Evolutionary conservation across 495 filamentous ascomycete genomes (phyloP).

Genomic region (Trichoderma reesei): DNA sequence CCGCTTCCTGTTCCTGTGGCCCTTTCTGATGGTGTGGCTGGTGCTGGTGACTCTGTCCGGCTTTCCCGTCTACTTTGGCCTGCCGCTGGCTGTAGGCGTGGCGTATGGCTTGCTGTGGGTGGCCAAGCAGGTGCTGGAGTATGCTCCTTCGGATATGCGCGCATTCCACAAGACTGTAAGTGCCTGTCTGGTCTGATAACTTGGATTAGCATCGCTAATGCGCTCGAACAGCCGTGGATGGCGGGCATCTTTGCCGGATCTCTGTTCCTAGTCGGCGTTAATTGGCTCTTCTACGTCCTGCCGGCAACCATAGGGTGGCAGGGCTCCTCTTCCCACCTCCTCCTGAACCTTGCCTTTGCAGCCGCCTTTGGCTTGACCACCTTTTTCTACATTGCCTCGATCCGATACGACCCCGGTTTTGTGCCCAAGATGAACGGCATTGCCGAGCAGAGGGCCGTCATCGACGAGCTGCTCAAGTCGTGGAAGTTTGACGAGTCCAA

Average conservation of each 20-base stretch:
- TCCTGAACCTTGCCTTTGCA: conserved; percentile 67
- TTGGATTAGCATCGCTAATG: neutral
- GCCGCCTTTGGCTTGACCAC: conserved; percentile 52
- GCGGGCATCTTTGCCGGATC: conserved; percentile 87
- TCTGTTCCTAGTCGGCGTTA: conserved; percentile 69
- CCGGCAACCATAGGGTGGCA: conserved; percentile 44
- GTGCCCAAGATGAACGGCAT: conserved; percentile 88
- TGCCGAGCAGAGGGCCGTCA: conserved; percentile 74
- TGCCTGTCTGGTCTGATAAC: conserved; percentile 10
- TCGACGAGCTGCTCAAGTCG: conserved; percentile 68
- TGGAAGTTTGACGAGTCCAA: conserved; percentile 92
- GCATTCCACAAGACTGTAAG: conserved; percentile 77
- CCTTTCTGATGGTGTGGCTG: conserved; percentile 62
- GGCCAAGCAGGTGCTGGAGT: conserved; percentile 64
- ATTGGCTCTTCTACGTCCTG: conserved; percentile 64
- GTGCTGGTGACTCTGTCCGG: conserved; percentile 62
- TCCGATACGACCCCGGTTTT: conserved; percentile 84
- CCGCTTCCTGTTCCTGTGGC: conserved; percentile 87
- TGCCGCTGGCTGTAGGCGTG: conserved; percentile 57
- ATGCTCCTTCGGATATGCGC: conserved; percentile 76
- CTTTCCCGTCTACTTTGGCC: conserved; percentile 60
- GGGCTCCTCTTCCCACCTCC: conserved; percentile 52
- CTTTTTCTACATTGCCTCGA: conserved; percentile 80
- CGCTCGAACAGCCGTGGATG: conserved; percentile 60
- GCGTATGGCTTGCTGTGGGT: conserved; percentile 69